These are phyloP conservation scores for Fraxinus dipetala DNA, from an alignment of 305 asterid genomes.

Conservation along the genomic window DNA sequence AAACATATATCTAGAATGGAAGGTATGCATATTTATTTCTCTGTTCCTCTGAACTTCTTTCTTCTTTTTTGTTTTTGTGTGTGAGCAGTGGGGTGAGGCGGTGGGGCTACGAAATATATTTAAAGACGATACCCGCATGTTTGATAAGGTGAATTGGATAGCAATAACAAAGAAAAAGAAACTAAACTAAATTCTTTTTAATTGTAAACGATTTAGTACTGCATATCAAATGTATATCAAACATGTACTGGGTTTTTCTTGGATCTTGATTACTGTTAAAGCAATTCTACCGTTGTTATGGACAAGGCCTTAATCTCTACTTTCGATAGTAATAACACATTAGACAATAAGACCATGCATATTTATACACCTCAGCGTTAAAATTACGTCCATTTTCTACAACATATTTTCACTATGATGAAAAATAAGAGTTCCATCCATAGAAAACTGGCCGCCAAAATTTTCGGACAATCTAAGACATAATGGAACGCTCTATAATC, in stretches of 20 bases:
- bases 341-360: neutral
- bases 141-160: neutral
- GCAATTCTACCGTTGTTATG: neutral
- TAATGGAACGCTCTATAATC: neutral
- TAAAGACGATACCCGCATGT: neutral
- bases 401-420: neutral
- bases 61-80: neutral
- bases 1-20: constrained; percentile 89
- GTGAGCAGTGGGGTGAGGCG: neutral
- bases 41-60: neutral
- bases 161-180: neutral
- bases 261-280: neutral
- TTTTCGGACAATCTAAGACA: neutral
- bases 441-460: neutral
- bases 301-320: neutral
- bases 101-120: neutral
- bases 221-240: neutral
- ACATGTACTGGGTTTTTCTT: neutral
- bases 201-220: too few relatives aligned
- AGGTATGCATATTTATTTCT: constrained; percentile 41
- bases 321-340: neutral
- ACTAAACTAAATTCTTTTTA: neutral
- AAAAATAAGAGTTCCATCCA: neutral
- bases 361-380: neutral
- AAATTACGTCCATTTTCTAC: neutral